Evolutionary conservation across 306 rosid genomes (phyloP).

Genomic region (Rosa persica): DNA sequence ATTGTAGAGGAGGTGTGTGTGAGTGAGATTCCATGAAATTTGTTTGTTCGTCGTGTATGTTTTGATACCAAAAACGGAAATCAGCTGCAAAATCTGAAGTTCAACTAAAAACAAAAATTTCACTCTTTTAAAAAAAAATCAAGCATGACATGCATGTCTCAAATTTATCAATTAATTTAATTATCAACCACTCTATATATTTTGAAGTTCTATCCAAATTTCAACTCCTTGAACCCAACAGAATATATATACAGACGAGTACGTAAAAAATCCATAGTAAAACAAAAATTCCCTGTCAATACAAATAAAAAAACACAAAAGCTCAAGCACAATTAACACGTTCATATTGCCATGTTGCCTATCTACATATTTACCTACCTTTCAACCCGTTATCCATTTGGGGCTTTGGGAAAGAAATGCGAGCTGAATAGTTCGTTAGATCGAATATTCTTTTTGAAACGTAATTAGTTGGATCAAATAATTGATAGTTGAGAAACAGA

Average conservation of each 20-base stretch:
- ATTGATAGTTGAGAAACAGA: not conserved
- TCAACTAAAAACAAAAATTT: not conserved
- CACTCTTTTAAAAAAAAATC: not conserved
- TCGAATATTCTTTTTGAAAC: slow-evolving; percentile 3
- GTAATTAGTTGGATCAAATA: not conserved
- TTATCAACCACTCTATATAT: not conserved
- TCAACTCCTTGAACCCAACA: not conserved
- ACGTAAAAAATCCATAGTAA: not conserved
- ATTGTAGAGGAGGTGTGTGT: too few relatives aligned
- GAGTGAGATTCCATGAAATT: not conserved
- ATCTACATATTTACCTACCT: not conserved
- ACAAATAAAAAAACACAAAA: not conserved
- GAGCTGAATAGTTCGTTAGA: slow-evolving; percentile 17
- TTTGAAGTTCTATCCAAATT: not conserved
- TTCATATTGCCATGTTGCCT: not conserved
- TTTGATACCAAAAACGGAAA: not conserved
- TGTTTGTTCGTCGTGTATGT: not conserved
- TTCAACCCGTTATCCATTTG: slow-evolving; percentile 7
- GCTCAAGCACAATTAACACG: not conserved
- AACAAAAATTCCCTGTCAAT: not conserved
- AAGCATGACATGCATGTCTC: not conserved
- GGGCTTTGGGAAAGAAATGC: not conserved
- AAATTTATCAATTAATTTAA: not conserved
- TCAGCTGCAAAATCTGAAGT: not conserved
- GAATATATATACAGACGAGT: not conserved